A percentile compares a stretch with the other conserved stretches of the same genome.
phyloP scores from a whole-genome alignment of 371 early-diverging fungal species.

The Batrachochytrium dendrobatidis region DNA sequence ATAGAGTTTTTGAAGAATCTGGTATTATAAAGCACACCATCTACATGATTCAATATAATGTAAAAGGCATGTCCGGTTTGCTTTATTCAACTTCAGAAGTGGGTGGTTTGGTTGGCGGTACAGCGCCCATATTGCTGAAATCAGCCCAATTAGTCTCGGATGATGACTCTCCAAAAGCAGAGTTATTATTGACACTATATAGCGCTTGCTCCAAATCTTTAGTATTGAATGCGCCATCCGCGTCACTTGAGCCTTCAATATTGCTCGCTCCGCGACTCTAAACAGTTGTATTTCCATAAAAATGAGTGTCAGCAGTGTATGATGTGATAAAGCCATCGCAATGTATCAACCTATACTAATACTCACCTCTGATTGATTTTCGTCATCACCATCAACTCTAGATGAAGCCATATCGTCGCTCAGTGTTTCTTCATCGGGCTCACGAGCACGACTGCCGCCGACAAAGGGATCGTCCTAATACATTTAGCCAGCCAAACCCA shows the following conservation, averaged over 20 bases:
- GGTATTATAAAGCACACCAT: no score
- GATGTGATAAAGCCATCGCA: no score
- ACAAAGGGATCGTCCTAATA: background rate
- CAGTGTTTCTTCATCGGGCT: conserved; percentile 12
- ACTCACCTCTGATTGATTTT: background rate
- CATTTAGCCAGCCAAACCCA: no score
- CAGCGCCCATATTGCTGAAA: background rate
- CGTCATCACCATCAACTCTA: background rate
- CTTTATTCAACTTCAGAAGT: background rate
- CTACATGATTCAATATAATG: no score
- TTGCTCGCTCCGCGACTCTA: no score
- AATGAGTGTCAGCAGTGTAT: no score
- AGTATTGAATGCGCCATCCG: background rate
- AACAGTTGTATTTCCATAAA: no score
- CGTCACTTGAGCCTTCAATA: no score
- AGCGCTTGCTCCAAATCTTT: background rate
- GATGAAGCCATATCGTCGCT: conserved; percentile 10
- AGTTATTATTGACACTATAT: background rate
- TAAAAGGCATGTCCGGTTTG: no score
- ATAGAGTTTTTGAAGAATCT: no score
- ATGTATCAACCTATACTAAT: no score
- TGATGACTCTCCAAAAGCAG: background rate
- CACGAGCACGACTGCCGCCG: background rate
- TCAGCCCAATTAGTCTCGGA: background rate
- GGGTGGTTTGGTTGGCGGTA: background rate